Conservation (phyloP, 495 filamentous ascomycete genomes). For the Xylaria acuta region DNA sequence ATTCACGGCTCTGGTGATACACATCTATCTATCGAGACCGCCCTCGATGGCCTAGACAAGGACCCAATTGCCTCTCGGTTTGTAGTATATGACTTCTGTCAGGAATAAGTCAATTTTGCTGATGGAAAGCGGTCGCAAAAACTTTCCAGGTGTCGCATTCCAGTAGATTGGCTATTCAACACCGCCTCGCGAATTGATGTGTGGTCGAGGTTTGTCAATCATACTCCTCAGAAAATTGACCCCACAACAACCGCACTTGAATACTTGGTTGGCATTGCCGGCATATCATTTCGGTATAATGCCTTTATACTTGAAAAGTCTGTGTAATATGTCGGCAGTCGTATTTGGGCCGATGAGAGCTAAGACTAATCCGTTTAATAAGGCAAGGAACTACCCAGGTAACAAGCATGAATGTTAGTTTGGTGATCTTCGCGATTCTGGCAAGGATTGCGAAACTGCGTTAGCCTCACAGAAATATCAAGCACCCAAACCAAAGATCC, state of each 20-base stretch:
- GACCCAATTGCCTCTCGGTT: neutral
- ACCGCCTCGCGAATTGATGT: neutral
- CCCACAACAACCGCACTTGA: conserved; percentile 2
- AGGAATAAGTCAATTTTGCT: neutral
- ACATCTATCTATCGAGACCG: neutral
- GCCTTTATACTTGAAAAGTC: neutral
- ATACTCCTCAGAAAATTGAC: neutral
- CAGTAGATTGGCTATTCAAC: neutral
- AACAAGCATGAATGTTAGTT: conserved; percentile 32
- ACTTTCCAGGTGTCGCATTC: neutral
- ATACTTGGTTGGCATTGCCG: conserved; percentile 19
- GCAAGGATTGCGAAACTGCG: conserved; percentile 41
- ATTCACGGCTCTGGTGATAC: conserved; percentile 15
- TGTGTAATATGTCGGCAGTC: neutral
- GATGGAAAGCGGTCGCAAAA: neutral
- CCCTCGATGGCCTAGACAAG: neutral
- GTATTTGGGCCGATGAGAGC: neutral
- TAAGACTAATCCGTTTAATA: neutral
- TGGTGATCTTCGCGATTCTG: conserved; percentile 35
- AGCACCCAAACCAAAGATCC: conserved; percentile 25
- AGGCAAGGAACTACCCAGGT: conserved; percentile 1
- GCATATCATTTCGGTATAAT: conserved; percentile 15
- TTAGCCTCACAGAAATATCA: conserved; percentile 31
- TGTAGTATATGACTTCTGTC: neutral
- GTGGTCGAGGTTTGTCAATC: neutral